Evolutionary conservation across 2,329 filamentous ascomycete species (phyloP), one percentile per base, ranked within the genome.

Genomic region (Talaromyces sp.): DNA sequence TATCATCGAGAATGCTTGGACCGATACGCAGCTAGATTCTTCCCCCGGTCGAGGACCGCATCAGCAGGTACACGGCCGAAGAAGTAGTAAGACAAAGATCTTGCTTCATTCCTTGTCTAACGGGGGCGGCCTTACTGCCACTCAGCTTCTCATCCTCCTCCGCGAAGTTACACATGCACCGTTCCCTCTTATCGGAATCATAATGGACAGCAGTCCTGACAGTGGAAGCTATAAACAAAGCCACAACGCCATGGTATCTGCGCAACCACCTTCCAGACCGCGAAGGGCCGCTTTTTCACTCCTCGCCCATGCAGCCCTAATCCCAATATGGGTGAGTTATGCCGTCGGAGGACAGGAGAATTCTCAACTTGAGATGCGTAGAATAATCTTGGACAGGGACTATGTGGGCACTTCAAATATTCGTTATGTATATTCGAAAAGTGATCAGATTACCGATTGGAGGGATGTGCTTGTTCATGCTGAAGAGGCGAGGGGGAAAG

Each of bases 71-170:
- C 22, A 46, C 28, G 1, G 33, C 17, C 39, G 19, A 39, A 36
- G 25, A 28, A 28, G 25, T 3, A 28, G 25, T 28, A 28, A 35
- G n/a, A 31, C 40, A 22, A 53, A 64, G 3, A 21, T 69, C 3
- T 22, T 71, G 10, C 60, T 72, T 5, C 70, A 73, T 59, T 60
- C 62, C 21, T 72, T 71, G 58, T 72, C 69, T 9, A 73, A 73
- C 57, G 71, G 70, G 15, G 70, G 71, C 25, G 63, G 64, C 6
- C 64, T 65, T 15, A 64, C 60, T 8, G 64, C 65, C 2, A 62
- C 62, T 0, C 63, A 65, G 31, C 53, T 73, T 15, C 43, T 63
- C 36, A 40, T 63, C 31, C 45, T 57, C 10, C 54, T 63, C 13
- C 56, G 46, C 22, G 36, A 61, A 58, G 61, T 55, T 53, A 35